Evolutionary conservation across 345 rosid species (phyloP), one percentile per base, ranked within the genome.

Genomic region (Eucalyptus cloeziana): DNA sequence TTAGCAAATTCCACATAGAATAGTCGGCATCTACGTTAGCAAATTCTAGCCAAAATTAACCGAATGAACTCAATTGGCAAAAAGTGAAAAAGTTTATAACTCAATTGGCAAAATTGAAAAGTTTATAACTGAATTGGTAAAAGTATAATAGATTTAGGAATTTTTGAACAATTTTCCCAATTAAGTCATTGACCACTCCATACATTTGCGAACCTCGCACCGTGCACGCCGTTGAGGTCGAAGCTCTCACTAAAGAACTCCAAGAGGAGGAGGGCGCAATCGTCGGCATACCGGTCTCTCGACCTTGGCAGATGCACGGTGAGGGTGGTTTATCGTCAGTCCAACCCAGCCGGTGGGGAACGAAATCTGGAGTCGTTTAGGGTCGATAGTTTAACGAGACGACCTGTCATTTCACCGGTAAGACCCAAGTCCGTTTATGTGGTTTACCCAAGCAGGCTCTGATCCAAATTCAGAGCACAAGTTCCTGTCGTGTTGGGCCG

Each of bases 21-120:
- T 2, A 1, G 2, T 7, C 0, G 1, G 4, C 1, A 0, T 52
- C 1, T 10, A 7, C 1, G 1, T 52, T 4, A 1, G 0, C 1
- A 0, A 52, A 19, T 19, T 19, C 0, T 52, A 0, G 0, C 1
- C 1, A 52, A 51, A 7, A 52, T 52, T 52, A 0, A 52, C 0
- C 0, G 0, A 3, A 52, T 52, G 1, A 21, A 21, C 0, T 19
- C 10, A 52, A 52, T 52, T 52, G 10, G 0, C 0, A 52, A 52
- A 52, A 19, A 19, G 7, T 52, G 4, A 52, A 52, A 52, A 52
- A 52, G 0, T 1, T 0, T 19, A 52, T 2, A 0, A 21, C 0
- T 19, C 1, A 52, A 19, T 52, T 19, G 19, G 0, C 5, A 52
- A 52, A 52, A 52, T 0, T 21, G 5, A 52, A 52, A 52, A 0